phyloP scores from a whole-genome alignment of 2,329 filamentous ascomycete species.

The Hymenoscyphus salicellus region DNA sequence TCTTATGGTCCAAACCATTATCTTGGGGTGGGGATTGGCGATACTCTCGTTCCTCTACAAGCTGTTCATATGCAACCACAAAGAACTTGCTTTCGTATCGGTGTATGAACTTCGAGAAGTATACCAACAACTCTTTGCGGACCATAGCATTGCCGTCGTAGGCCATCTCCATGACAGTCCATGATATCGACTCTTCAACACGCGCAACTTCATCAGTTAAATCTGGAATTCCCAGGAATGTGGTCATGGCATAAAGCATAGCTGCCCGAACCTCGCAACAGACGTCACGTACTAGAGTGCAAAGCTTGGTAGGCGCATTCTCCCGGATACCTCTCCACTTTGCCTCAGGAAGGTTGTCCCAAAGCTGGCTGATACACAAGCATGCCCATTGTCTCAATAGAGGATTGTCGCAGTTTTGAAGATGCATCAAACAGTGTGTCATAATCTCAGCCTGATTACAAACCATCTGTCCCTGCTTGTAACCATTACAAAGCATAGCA shows the following conservation, averaged over 20 bases:
- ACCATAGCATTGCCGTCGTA: constrained; percentile 94
- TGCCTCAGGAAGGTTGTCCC: constrained; percentile 84
- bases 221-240: constrained; percentile 90
- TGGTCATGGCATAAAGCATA: constrained; percentile 89
- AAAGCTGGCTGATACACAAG: constrained; percentile 90
- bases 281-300: constrained; percentile 75
- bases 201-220: constrained; percentile 86
- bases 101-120: constrained; percentile 86
- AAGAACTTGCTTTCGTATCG: constrained; percentile 91
- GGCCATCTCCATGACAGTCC: constrained; percentile 85
- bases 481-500: constrained; percentile 93
- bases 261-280: constrained; percentile 91
- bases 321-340: constrained; percentile 95
- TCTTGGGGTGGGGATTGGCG: constrained; percentile 54
- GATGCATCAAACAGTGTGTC: constrained; percentile 77
- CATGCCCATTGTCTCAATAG: constrained; percentile 93
- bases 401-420: constrained; percentile 82
- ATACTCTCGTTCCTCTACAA: constrained; percentile 77
- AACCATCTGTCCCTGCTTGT: constrained; percentile 85
- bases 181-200: constrained; percentile 86
- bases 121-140: constrained; percentile 86
- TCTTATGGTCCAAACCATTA: constrained; percentile 57
- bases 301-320: constrained; percentile 73
- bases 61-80: constrained; percentile 86
- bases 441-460: constrained; percentile 90